Conservation (phyloP, 2,329 filamentous ascomycete species). For the Pestalotiopsis sp. region DNA sequence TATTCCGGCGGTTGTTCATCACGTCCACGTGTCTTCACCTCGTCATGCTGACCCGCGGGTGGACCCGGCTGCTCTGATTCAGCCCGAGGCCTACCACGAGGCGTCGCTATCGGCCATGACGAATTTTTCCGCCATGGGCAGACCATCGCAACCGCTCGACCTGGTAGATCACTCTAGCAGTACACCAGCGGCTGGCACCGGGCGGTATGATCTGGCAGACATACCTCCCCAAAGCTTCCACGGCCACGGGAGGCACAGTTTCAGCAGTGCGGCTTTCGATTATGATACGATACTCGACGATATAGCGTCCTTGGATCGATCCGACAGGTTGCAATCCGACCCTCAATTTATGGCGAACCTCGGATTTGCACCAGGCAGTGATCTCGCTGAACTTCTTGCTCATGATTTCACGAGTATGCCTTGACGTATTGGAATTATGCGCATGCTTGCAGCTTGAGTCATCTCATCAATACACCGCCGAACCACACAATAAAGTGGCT, state of each 20-base stretch:
- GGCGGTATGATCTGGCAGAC: constrained; percentile 20
- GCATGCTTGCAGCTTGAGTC: neutral
- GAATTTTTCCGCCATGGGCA: neutral
- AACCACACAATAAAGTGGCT: neutral
- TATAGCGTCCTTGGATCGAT: constrained; percentile 52
- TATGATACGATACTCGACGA: constrained; percentile 58
- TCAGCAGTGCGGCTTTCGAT: constrained; percentile 38
- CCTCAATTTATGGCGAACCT: constrained; percentile 70
- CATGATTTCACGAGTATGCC: constrained; percentile 25
- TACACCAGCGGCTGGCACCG: constrained; percentile 16
- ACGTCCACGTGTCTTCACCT: constrained; percentile 5
- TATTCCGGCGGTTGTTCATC: neutral
- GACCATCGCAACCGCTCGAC: neutral
- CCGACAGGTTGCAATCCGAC: constrained; percentile 55
- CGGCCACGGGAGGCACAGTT: constrained; percentile 21
- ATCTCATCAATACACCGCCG: neutral
- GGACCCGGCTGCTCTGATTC: constrained; percentile 5
- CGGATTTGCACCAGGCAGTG: constrained; percentile 65
- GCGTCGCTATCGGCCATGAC: neutral
- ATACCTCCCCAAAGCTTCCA: constrained; percentile 17
- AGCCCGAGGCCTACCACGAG: neutral
- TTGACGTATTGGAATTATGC: neutral
- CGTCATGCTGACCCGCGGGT: constrained; percentile 13
- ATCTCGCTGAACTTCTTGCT: constrained; percentile 49
- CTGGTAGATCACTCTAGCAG: neutral